Evolutionary conservation across 139 green algal genomes (phyloP), one percentile per base, ranked within the genome.

Genomic region (Axilococcus clingmanii): DNA sequence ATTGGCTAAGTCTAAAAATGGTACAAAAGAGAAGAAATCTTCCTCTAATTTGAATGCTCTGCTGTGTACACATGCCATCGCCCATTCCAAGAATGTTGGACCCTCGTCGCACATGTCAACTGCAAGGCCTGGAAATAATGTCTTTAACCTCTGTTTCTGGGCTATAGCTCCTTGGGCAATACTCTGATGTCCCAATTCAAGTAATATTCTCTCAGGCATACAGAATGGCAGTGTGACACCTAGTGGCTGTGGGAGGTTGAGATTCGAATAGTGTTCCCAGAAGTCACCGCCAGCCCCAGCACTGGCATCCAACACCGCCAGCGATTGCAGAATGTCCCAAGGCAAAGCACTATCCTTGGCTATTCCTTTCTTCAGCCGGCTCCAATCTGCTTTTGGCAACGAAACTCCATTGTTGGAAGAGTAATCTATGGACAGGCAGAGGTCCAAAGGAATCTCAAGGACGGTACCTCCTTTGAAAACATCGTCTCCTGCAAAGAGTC

Each of bases 1-100:
- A 54, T 85, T 85, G 9, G 71, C 74, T 2, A 67, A 17, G 60
- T 85, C 77, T 27, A 81, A 47, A 42, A 81, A 83, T 16, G 77
- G 77, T 16, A 79, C 60, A 32, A 81, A 58, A 6, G 62, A 68
- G 51, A 79, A 83, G 31, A 38, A 33, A 41, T 71, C 58, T 0
- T 62, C 19, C 11, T 19, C 22, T 14, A 64, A 35, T 38, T 41
- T 48, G 59, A 80, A 74, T 11, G 76, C 62, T 5, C 76, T 38
- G 33, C 56, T 73, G 25, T 72, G 50, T 30, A 84, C 76, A 57
- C 72, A 78, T 4, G 46, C 76, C 53, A 79, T 82, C 7, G 61
- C 72, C 65, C 68, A 80, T 44, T 72, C 41, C 27, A 81, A 22
- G 50, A 51, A 77, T 41, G 55, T 72, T 22, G 66, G 67, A n/a